A percentile compares a stretch with the other conserved stretches of the same genome.
Evolutionary conservation across 2,329 filamentous ascomycete species (phyloP).

Genomic region (Xylaria multiplex): DNA sequence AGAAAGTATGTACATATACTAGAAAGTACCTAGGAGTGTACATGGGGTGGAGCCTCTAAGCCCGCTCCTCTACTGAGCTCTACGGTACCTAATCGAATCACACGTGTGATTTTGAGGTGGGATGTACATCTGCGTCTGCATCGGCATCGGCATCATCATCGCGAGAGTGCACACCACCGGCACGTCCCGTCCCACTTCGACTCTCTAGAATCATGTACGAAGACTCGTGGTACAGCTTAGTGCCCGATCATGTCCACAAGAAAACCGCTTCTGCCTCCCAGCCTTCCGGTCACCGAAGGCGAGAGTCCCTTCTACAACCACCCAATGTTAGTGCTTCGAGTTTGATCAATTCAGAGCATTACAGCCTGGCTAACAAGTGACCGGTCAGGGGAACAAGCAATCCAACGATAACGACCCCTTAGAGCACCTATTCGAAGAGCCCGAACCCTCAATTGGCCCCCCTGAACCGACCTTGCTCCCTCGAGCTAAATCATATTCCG

Average conservation of each 20-base stretch:
- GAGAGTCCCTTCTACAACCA: constrained; percentile 75
- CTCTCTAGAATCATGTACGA: constrained; percentile 71
- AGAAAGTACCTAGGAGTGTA: no score
- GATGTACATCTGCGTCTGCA: constrained; percentile 6
- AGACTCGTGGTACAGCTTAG: constrained; percentile 84
- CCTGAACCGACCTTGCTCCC: constrained; percentile 72
- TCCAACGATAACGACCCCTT: constrained; percentile 65
- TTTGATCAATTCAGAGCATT: constrained; percentile 29
- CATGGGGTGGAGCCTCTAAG: no score
- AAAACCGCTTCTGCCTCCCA: constrained; percentile 57
- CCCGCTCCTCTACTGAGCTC: no score
- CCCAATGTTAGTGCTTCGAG: constrained; percentile 63
- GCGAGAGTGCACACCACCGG: constrained; percentile 1
- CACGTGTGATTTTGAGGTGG: constrained; percentile 25
- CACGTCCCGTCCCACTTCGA: not conserved
- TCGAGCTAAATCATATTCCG: constrained; percentile 80
- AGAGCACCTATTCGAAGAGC: constrained; percentile 67
- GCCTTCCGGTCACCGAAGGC: constrained; percentile 68
- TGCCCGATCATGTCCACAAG: constrained; percentile 68
- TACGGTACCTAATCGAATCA: not conserved
- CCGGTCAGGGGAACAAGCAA: constrained; percentile 62
- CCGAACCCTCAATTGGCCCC: constrained; percentile 65
- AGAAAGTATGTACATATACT: no score
- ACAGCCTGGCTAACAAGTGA: constrained; percentile 36
- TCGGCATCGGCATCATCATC: not conserved